These are phyloP conservation scores for Dryas integrifolia DNA, from an alignment of 331 rosid genomes.

Conservation along the genomic window DNA sequence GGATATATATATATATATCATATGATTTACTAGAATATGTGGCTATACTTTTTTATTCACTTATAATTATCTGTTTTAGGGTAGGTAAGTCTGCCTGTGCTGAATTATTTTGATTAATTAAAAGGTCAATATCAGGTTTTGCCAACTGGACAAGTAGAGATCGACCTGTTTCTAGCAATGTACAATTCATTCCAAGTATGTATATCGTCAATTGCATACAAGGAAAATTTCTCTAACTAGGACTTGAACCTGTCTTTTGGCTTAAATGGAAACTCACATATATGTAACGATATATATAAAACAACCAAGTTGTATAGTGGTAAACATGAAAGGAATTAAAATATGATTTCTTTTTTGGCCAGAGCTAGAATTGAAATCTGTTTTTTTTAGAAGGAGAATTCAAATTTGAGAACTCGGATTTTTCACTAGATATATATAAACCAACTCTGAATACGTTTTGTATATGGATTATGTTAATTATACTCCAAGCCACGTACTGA, in stretches of 20 bases:
- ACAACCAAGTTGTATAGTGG: too few species aligned
- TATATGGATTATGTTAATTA: too few species aligned
- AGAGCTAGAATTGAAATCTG: too few species aligned
- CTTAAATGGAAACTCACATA: constrained; percentile 5
- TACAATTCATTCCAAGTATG: constrained; percentile 14
- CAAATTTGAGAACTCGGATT: too few species aligned
- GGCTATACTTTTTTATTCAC: neutral
- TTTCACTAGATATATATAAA: too few species aligned
- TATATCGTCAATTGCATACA: constrained; percentile 17
- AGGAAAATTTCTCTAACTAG: constrained; percentile 15
- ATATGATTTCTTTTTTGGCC: too few species aligned
- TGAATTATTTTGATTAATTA: neutral
- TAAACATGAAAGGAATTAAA: neutral
- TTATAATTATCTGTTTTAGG: neutral
- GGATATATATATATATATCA: neutral
- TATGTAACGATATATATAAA: neutral
- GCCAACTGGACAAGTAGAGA: constrained; percentile 24
- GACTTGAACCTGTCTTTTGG: constrained; percentile 18
- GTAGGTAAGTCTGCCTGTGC: constrained; percentile 22
- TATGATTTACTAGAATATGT: neutral
- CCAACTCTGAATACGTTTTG: too few species aligned
- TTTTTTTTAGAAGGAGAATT: too few species aligned
- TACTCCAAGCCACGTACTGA: too few species aligned
- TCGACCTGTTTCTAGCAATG: neutral
- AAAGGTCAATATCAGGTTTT: constrained; percentile 47